Conservation (phyloP, 805 yeast genomes). For the Clavispora vitiphila region DNA sequence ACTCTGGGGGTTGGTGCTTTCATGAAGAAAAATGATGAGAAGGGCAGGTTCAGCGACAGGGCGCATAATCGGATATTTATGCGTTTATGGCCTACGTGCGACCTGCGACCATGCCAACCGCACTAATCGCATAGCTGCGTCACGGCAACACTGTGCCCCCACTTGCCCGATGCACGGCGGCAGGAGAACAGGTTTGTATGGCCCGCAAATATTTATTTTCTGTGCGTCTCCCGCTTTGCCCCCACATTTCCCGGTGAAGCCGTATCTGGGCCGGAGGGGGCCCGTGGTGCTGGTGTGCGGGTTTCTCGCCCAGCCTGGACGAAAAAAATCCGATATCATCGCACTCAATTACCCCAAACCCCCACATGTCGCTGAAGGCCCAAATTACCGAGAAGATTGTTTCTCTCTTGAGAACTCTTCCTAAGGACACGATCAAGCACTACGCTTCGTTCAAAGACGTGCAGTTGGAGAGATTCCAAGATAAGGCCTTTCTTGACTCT, state of each 20-base stretch:
- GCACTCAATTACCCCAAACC: neutral
- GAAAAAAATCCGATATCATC: neutral
- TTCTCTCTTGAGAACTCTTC: constrained; percentile 54
- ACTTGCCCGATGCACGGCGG: too few relatives aligned
- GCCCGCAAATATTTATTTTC: too few relatives aligned
- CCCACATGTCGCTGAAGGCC: constrained; percentile 20
- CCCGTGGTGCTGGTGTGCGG: constrained; percentile 1
- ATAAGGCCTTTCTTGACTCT: constrained; percentile 31
- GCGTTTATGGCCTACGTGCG: neutral
- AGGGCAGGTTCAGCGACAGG: neutral
- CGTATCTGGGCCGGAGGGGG: too few relatives aligned
- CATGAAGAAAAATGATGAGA: neutral
- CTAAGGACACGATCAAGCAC: constrained; percentile 65
- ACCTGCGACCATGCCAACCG: too few relatives aligned
- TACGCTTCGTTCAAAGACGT: constrained; percentile 64
- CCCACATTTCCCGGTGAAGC: too few relatives aligned
- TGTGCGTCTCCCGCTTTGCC: too few relatives aligned
- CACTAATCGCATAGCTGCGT: neutral
- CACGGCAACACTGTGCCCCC: neutral
- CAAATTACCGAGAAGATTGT: constrained; percentile 57
- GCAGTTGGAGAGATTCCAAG: constrained; percentile 45
- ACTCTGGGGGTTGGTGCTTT: constrained; percentile 51
- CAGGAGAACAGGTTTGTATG: too few relatives aligned
- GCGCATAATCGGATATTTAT: neutral
- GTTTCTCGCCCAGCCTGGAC: neutral